phyloP scores from a whole-genome alignment of 495 filamentous ascomycete genomes.

The Penicillium goetzii region DNA sequence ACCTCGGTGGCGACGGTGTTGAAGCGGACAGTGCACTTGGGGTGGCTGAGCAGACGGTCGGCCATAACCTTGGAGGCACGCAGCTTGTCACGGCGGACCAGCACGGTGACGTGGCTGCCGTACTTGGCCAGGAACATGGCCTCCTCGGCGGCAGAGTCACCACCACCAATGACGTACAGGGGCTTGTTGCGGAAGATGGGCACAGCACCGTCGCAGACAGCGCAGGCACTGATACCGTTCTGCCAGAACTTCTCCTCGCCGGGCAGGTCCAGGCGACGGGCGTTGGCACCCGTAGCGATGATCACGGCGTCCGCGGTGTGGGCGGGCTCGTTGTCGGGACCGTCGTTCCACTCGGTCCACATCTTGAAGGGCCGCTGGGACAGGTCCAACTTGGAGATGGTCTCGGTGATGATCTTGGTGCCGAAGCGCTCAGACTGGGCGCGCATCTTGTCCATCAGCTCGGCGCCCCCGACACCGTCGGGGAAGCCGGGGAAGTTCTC shows the following conservation, averaged over 20 bases:
- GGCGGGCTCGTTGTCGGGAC: constrained; percentile 59
- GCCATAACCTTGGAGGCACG: constrained; percentile 92
- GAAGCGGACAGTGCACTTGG: constrained; percentile 87
- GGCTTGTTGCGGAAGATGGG: constrained; percentile 97
- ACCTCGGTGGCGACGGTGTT: constrained; percentile 81
- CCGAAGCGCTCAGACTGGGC: constrained; percentile 89
- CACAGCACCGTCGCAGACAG: constrained; percentile 95
- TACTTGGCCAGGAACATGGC: constrained; percentile 98
- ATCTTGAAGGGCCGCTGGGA: constrained; percentile 86
- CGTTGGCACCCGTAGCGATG: constrained; percentile 93
- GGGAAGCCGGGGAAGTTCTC: constrained; percentile 98
- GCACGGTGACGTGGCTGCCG: constrained; percentile 88
- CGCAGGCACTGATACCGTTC: constrained; percentile 93
- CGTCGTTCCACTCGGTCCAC: constrained; percentile 83
- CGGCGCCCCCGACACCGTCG: constrained; percentile 77
- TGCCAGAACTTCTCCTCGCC: constrained; percentile 97
- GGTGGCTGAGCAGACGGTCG: constrained; percentile 75
- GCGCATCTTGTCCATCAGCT: constrained; percentile 96
- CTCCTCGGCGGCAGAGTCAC: constrained; percentile 97
- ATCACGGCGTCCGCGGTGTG: constrained; percentile 90
- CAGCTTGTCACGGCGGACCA: constrained; percentile 84
- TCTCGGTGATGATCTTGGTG: constrained; percentile 89
- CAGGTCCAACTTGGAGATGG: constrained; percentile 85
- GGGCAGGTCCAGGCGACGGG: constrained; percentile 76
- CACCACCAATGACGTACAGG: constrained; percentile 93